Evolutionary conservation across 257 asterid genomes (phyloP), one percentile per base, ranked within the genome.

Genomic region (Orobanche coerulescens): DNA sequence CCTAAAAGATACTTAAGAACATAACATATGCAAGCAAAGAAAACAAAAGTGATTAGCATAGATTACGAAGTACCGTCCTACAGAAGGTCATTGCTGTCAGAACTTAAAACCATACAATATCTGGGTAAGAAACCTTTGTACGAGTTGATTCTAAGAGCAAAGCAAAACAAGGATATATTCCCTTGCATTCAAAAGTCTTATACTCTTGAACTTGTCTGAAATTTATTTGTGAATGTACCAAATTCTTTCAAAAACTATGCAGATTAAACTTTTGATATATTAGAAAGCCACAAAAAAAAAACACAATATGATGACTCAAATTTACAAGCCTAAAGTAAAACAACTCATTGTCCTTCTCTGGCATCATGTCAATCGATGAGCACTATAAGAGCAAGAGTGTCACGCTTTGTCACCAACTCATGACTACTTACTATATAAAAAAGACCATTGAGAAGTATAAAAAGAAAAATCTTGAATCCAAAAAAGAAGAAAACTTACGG

Each of bases 401-500:
- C 42, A 24, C 4, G 23, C 18, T 33, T 16, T 31, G 22, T 15
- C 54, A 15, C 51, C 20, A 43, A n/a, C 40, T 64, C 56, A 22
- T 20, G 42, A 4, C 19, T 15, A 49, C 6, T 57, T 34, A 47
- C 49, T 33, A 51, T 48, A 57, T 43, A 49, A 5, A 36, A 51
- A 12, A 19, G 8, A 43, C 15, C 65, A 66, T 33, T 26, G 33
- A 59, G 12, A 47, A 56, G 13, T 30, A 25, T 43, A 33, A 34
- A 10, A 49, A 14, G 13, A 48, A 25, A 58, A 42, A 50, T 57
- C 34, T 28, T 54, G 48, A 69, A 63, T 54, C 33, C 26, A 62
- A 67, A 63, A 62, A 22, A 24, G 23, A 1, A 60, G 42, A 68
- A 50, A 69, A 86, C 98, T 82, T 77, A 92, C 96, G 87, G 95